A percentile compares a stretch with the other conserved stretches of the same genome.
Evolutionary conservation across 2,329 filamentous ascomycete species (phyloP).

Genomic region (Ceratocystis destructans): DNA sequence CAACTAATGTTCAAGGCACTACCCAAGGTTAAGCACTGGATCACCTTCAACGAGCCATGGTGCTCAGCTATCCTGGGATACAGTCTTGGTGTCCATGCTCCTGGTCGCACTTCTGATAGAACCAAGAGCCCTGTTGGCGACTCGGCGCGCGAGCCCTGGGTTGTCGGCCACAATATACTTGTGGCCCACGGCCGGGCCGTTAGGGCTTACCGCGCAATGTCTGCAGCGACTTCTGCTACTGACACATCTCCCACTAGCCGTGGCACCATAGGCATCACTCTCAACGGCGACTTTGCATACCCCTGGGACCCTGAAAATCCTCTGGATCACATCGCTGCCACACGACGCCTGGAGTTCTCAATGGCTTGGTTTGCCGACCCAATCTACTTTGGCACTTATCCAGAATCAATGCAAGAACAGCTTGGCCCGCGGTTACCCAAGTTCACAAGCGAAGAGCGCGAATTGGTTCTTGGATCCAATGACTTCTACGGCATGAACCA

Average conservation of each 20-base stretch:
- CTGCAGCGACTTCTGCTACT: constrained; percentile 27
- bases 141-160: constrained; percentile 66
- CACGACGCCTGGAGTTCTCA: constrained; percentile 74
- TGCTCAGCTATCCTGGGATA: constrained; percentile 73
- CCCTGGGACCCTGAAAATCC: constrained; percentile 71
- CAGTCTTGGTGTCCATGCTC: constrained; percentile 62
- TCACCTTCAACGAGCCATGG: constrained; percentile 85
- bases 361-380: constrained; percentile 85
- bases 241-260: constrained; percentile 45
- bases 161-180: constrained; percentile 66
- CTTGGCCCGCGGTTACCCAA: constrained; percentile 62
- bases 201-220: constrained; percentile 70
- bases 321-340: constrained; percentile 57
- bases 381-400: constrained; percentile 73
- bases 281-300: constrained; percentile 73
- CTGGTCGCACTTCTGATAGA: constrained; percentile 67
- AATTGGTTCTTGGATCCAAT: constrained; percentile 70
- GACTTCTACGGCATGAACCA: constrained; percentile 95
- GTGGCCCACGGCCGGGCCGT: constrained; percentile 69
- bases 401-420: constrained; percentile 69
- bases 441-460: constrained; percentile 58
- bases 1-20: constrained; percentile 61
- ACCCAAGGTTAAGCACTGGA: constrained; percentile 71
- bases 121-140: constrained; percentile 57
- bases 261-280: constrained; percentile 73